These are phyloP conservation scores for Panicum miliaceum DNA, from an alignment of 176 grass and related monocot species.

Conservation along the genomic window DNA sequence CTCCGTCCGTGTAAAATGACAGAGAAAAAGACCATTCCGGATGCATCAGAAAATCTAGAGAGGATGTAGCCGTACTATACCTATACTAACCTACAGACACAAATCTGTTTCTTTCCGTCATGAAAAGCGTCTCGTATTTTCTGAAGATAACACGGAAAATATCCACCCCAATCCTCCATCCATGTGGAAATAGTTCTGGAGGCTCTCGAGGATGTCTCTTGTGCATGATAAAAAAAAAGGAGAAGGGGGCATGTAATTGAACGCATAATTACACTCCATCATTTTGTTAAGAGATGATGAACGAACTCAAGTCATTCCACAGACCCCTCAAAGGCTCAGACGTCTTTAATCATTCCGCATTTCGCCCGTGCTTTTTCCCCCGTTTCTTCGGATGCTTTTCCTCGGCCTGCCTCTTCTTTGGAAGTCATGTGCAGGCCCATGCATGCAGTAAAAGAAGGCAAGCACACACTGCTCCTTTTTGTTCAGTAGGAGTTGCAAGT, in stretches of 20 bases:
- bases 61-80: too few relatives aligned
- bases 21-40: not conserved
- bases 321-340: not conserved
- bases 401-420: not conserved
- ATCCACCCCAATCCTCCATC: not conserved
- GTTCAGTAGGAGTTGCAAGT: not conserved
- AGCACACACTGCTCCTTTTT: not conserved
- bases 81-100: too few relatives aligned
- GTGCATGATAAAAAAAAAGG: not conserved
- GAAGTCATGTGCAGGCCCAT: not conserved
- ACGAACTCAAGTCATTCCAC: not conserved
- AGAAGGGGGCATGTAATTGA: not conserved
- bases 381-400: not conserved
- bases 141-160: not conserved
- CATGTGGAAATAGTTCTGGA: not conserved
- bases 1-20: not conserved
- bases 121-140: not conserved
- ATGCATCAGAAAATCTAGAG: not conserved
- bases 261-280: slow-evolving; percentile 19
- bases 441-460: not conserved
- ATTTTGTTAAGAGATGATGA: slow-evolving; percentile 39
- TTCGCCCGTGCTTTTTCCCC: not conserved
- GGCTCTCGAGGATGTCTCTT: not conserved
- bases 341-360: slow-evolving; percentile 24
- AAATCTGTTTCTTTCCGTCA: not conserved